Evolutionary conservation across 2,329 filamentous ascomycete species (phyloP).

Genomic region (Colletotrichum tofieldiae): DNA sequence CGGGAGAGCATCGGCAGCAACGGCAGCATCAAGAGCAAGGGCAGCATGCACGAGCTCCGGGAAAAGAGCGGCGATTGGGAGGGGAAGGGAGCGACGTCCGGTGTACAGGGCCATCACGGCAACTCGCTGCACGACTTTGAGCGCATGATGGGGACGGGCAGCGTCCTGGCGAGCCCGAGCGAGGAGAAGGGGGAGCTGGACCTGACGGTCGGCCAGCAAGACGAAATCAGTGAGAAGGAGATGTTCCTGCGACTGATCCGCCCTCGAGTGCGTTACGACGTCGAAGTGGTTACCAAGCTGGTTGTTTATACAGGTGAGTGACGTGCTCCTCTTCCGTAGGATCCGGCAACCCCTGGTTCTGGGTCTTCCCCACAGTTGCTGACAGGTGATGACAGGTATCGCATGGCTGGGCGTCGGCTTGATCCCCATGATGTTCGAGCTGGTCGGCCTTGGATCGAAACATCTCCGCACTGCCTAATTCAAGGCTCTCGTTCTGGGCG

Average conservation of each 20-base stretch:
- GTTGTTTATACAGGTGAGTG: conserved; percentile 90
- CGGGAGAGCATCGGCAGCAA: conserved; percentile 71
- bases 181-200: conserved; percentile 55
- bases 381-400: conserved; percentile 72
- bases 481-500: neutral
- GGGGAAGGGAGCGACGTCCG: conserved; percentile 59
- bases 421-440: conserved; percentile 81
- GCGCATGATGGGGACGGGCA: conserved; percentile 80
- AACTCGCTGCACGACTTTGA: conserved; percentile 75
- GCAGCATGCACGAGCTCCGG: conserved; percentile 60
- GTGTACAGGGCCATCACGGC: conserved; percentile 57
- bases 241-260: conserved; percentile 89
- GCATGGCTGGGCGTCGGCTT: conserved; percentile 84
- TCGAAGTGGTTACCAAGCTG: conserved; percentile 98
- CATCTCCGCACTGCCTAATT: conserved; percentile 49
- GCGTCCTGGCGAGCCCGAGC: conserved; percentile 56
- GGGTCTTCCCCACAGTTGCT: conserved; percentile 27
- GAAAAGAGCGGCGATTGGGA: conserved; percentile 57
- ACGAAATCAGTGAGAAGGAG: conserved; percentile 78
- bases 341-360: conserved; percentile 23
- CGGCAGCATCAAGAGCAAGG: conserved; percentile 61
- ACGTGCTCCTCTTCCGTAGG: conserved; percentile 29
- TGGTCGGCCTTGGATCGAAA: conserved; percentile 67
- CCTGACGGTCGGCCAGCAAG: conserved; percentile 58
- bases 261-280: conserved; percentile 94